A percentile compares a stretch with the other conserved stretches of the same genome.
phyloP scores from a whole-genome alignment of 768 basidiomycete species.

The Suillus americanus region DNA sequence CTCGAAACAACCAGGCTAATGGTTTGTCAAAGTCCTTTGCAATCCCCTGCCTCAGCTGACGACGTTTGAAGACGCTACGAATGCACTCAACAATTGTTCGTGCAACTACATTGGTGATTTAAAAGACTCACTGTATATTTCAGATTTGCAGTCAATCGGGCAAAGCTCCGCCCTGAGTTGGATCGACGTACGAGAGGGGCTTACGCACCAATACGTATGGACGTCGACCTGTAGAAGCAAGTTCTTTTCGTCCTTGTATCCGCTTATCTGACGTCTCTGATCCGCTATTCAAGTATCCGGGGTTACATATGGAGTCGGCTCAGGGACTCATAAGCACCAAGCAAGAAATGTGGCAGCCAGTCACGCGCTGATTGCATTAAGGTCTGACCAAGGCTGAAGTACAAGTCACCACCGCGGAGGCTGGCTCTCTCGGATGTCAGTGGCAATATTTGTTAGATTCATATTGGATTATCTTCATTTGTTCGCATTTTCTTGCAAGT shows the following conservation, averaged over 20 bases:
- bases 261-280: slow-evolving; percentile 12
- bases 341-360: slow-evolving; percentile 44
- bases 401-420: not conserved
- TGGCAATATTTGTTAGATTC: not conserved
- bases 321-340: slow-evolving; percentile 49
- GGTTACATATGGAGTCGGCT: slow-evolving; percentile 45
- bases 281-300: slow-evolving; percentile 46
- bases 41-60: not conserved
- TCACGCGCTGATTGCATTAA: slow-evolving; percentile 38
- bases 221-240: slow-evolving; percentile 60
- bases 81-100: slow-evolving; percentile 44
- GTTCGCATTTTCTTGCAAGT: not conserved
- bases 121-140: not conserved
- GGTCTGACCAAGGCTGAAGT: slow-evolving; percentile 17
- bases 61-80: slow-evolving; percentile 24
- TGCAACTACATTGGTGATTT: not conserved
- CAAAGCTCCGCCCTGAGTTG: slow-evolving; percentile 50
- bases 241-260: slow-evolving; percentile 14
- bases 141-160: slow-evolving; percentile 56
- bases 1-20: slow-evolving; percentile 11
- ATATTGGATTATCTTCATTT: not conserved
- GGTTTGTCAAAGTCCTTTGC: not conserved
- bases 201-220: slow-evolving; percentile 50
- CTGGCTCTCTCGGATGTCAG: not conserved
- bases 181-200: slow-evolving; percentile 47